A percentile compares a stretch with the other conserved stretches of the same genome.
Conservation (phyloP, 108 stramenopile genomes). For the Skeletonema costatum region DNA sequence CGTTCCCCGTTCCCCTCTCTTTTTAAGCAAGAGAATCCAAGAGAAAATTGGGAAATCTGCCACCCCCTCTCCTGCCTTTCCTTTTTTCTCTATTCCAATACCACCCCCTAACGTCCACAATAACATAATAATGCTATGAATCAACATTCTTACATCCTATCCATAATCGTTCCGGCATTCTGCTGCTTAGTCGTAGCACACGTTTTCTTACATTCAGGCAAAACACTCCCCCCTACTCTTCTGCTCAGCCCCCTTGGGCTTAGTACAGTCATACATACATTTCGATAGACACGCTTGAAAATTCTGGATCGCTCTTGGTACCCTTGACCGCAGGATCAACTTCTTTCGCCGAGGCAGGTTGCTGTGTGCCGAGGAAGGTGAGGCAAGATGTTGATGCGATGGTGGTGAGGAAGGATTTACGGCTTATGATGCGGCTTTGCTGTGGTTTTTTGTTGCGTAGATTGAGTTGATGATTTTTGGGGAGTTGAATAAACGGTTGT, state of each 20-base stretch:
- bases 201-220: conserved; percentile 75
- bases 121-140: no score
- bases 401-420: conserved; percentile 25
- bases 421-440: conserved; percentile 6
- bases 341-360: conserved; percentile 52
- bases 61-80: no score
- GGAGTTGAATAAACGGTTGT: conserved; percentile 6
- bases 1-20: no score
- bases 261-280: conserved; percentile 85
- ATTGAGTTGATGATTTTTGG: background rate
- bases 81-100: no score
- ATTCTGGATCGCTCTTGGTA: conserved; percentile 73
- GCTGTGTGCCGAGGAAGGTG: conserved; percentile 3
- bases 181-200: conserved; percentile 75
- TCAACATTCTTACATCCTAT: no score
- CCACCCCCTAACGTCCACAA: no score
- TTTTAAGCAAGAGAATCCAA: no score
- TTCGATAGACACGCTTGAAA: conserved; percentile 57
- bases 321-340: conserved; percentile 66
- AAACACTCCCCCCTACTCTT: conserved; percentile 64
- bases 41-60: no score
- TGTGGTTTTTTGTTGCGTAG: background rate
- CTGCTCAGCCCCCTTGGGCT: conserved; percentile 78
- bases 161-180: background rate
- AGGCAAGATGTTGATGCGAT: conserved; percentile 17